Evolutionary conservation across 139 green algal genomes (phyloP).

Genomic region (Mesotaenium endlicherianum): DNA sequence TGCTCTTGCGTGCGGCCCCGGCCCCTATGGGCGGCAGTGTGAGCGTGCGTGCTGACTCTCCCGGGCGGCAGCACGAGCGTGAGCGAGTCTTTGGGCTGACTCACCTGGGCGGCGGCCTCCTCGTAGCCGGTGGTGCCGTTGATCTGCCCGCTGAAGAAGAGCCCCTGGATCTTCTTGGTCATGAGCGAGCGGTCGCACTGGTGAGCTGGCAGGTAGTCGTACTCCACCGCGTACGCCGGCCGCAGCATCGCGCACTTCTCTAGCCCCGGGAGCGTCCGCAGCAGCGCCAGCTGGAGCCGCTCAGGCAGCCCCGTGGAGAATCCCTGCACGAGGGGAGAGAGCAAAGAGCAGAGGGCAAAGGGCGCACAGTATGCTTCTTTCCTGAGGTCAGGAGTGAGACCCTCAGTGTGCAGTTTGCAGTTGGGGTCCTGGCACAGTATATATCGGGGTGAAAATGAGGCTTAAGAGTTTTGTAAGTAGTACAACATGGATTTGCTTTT

Average conservation of each 20-base stretch:
- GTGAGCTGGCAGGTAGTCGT: constrained; percentile 95
- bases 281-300: constrained; percentile 86
- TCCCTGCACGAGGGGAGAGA: constrained; percentile 53
- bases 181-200: constrained; percentile 86
- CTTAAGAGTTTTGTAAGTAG: no score
- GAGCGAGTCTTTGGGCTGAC: background rate
- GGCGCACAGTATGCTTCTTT: constrained; percentile 29
- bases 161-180: constrained; percentile 78
- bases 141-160: constrained; percentile 96
- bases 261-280: constrained; percentile 89
- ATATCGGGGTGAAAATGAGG: no score
- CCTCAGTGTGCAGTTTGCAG: no score
- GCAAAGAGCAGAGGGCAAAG: background rate
- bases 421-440: no score
- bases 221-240: constrained; percentile 96
- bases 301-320: constrained; percentile 92
- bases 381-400: no score
- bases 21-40: no score
- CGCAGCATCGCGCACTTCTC: constrained; percentile 82
- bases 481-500: no score
- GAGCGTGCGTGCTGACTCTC: no score
- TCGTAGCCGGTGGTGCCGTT: constrained; percentile 90
- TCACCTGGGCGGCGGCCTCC: constrained; percentile 51
- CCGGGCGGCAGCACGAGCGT: no score
- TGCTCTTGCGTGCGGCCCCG: no score